Base-by-base conservation (phyloP, 257 asterid species). In the Osmanthus fragrans region DNA sequence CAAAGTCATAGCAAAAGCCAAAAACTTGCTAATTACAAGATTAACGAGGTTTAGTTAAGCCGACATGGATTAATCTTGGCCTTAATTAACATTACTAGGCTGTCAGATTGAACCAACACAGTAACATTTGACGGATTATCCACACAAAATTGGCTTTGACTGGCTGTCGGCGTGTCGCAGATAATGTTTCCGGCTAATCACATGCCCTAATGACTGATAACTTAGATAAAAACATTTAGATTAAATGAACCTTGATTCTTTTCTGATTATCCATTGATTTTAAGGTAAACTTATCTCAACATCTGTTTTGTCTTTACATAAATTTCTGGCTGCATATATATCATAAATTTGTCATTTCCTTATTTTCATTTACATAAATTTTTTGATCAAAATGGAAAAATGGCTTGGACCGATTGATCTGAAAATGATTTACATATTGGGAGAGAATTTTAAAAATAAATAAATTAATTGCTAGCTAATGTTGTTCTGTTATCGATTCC, bases 261-360 rank as follows among this genome's bases (percentile, higher is more conserved):
- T 63, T 29, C 2, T 70, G 37, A 80, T 67, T 74, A 65, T 70
- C 74, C 65, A 56, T 56, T 42, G 65, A 36, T 13, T 51, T 67
- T 25, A 19, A 4, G 71, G 58, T 5, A 27, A 74, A 27, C 1
- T 56, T 56, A 7, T 54, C 63, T 54, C 63, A 15, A 19, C 63
- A 15, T 51, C 63, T 51, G 63, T 51, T 51, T 51, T 54, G 64
- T 54, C 64, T 54, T 54, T n/a, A n/a, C 11, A 54, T 3, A 47
- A 47, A 3, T 47, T 47, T 47, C n/a, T 47, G 64, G 27, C 64
- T 54, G 64, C 64, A 19, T 18, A n/a, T n/a, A n/a, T n/a, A n/a
- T 56, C 5, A 47, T 15, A 10, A 47, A 47, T 12, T 47, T 47
- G 2, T 47, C n/a, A 13, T 47, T 8, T 10, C 13, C 18, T 49